Conservation (phyloP, 2,329 filamentous ascomycete genomes). For the Cladophialophora bantiana region DNA sequence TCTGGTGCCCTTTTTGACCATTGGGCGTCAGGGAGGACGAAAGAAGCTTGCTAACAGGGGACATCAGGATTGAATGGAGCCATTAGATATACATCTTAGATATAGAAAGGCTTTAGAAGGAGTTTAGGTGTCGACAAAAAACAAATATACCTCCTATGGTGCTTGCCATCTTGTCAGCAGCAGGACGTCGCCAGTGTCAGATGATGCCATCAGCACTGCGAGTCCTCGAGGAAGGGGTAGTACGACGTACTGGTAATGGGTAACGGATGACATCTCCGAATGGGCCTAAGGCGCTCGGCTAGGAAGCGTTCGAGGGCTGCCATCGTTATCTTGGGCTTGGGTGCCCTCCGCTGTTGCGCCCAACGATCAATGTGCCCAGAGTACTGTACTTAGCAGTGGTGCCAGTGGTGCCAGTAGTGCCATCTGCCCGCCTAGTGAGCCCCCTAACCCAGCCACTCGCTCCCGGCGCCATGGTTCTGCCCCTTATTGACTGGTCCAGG, state of each 20-base stretch:
- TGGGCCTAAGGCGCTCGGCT: not conserved
- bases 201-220: not conserved
- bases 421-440: no score
- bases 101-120: not conserved
- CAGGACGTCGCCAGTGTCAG: not conserved
- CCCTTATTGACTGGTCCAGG: constrained; percentile 1
- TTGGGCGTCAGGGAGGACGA: constrained; percentile 38
- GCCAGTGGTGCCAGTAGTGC: no score
- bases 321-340: not conserved
- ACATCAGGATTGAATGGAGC: constrained; percentile 21
- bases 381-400: no score
- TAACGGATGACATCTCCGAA: not conserved
- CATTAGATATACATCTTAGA: not conserved
- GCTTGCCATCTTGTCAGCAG: not conserved
- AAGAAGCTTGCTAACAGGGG: constrained; percentile 26
- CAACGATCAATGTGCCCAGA: not conserved
- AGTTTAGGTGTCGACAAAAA: not conserved
- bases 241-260: not conserved
- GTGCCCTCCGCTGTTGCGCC: not conserved
- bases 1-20: constrained; percentile 40
- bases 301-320: not conserved
- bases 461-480: not conserved
- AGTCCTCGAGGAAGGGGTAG: not conserved
- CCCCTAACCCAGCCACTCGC: not conserved
- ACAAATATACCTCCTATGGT: no score